Evolutionary conservation across 805 yeast species (phyloP), one percentile per base, ranked within the genome.

Genomic region (Pichia thaimueangensis): DNA sequence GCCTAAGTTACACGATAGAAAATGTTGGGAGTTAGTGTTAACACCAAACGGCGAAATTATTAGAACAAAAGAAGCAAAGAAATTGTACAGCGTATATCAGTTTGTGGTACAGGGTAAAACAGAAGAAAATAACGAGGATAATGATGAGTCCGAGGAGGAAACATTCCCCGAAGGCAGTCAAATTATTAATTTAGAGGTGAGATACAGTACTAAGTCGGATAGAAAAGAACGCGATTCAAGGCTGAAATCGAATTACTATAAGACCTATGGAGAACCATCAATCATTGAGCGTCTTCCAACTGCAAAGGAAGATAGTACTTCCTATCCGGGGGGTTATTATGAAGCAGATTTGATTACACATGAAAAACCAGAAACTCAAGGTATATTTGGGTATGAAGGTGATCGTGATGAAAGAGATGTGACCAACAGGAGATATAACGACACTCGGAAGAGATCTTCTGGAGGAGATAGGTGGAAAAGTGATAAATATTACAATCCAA

Each of bases 181-280:
- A 23, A 21, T 33, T 8, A 39, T 43, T 13, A 25, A 34, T 5
- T 17, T 44, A 11, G 39, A 58, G 32, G 63, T 72, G 9, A 66
- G 89, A 45, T 74, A 68, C 49, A 68, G 85, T 10, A 66, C 70
- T 36, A 65, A 60, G 37, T 62, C 71, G 3, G 91, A 82, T 59
- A 64, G 66, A 35, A 82, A 82, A 51, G 71, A 71, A 13, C 67
- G 67, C 42, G 75, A 76, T 46, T 80, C 87, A 9, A 65, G 74
- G 19, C 73, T 68, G 12, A 71, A 70, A 41, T 79, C 86, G 17
- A 60, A 84, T 30, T 82, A 80, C 60, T 82, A 82, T 61, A 63
- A 80, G 44, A 55, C 78, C 15, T 81, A 82, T 50, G 91, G 91
- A 4, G 88, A 80, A 55, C 91, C 88, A 3, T 76, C 76, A 12